Conservation (phyloP, 257 asterid genomes). For the Solanum clarkiae region DNA sequence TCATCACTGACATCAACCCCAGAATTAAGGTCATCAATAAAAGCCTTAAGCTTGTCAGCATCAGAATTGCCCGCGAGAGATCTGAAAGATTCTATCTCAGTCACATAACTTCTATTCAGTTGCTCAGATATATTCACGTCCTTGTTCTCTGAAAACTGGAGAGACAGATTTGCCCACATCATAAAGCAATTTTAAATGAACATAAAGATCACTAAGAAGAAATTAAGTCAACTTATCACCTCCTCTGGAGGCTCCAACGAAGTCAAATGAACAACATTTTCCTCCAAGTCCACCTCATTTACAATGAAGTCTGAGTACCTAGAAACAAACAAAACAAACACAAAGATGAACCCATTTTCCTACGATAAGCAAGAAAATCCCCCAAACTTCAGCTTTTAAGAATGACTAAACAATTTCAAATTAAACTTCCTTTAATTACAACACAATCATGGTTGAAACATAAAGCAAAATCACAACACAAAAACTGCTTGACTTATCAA, state of each 20-base stretch:
- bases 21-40: slow-evolving; percentile 43
- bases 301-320: slow-evolving; percentile 96
- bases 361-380: not conserved
- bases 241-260: slow-evolving; percentile 59
- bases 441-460: not conserved
- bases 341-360: not conserved
- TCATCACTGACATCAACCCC: slow-evolving; percentile 25
- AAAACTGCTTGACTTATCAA: not conserved
- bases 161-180: slow-evolving; percentile 3
- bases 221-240: slow-evolving; percentile 23
- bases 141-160: slow-evolving; percentile 50
- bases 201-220: not conserved
- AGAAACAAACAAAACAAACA: slow-evolving; percentile 5
- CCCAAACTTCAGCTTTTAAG: not conserved
- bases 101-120: slow-evolving; percentile 30
- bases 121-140: slow-evolving; percentile 32
- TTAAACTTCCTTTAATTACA: not conserved
- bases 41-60: slow-evolving; percentile 40
- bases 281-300: slow-evolving; percentile 86
- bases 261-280: slow-evolving; percentile 68
- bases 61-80: slow-evolving; percentile 69
- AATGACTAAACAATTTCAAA: not conserved
- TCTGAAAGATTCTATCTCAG: slow-evolving; percentile 70
- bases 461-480: not conserved
- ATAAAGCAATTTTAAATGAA: not conserved